phyloP scores from a whole-genome alignment of 1,284 basidiomycete species.

The Ceratobasidium sp. region DNA sequence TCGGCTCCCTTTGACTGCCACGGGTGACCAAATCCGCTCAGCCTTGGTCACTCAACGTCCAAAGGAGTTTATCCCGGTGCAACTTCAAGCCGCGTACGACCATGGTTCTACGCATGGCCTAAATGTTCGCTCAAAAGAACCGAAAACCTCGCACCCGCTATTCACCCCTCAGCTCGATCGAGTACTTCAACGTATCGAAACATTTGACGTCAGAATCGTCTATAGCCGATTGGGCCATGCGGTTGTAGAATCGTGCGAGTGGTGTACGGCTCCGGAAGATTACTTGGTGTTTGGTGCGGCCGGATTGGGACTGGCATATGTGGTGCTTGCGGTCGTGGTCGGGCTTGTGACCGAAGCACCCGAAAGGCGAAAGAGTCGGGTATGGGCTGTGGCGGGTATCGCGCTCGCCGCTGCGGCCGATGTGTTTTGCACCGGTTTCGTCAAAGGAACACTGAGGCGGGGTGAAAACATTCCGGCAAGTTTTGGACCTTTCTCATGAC shows the following conservation, averaged over 20 bases:
- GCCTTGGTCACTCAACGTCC: slow-evolving; percentile 35
- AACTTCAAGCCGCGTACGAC: slow-evolving; percentile 9
- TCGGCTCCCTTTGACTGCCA: slow-evolving; percentile 23
- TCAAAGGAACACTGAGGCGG: slow-evolving; percentile 2
- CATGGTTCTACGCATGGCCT: background rate
- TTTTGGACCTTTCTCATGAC: background rate
- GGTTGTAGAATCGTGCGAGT: slow-evolving; percentile 23
- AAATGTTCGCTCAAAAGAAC: slow-evolving; percentile 2
- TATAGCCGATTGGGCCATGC: slow-evolving; percentile 32
- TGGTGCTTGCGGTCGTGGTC: slow-evolving; percentile 4
- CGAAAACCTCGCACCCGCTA: slow-evolving; percentile 32
- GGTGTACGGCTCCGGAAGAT: slow-evolving; percentile 28
- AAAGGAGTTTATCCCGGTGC: slow-evolving; percentile 14
- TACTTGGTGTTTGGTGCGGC: slow-evolving; percentile 31
- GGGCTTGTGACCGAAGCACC: slow-evolving; percentile 32
- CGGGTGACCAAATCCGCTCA: slow-evolving; percentile 20
- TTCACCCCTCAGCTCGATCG: slow-evolving; percentile 33
- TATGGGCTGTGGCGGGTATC: background rate
- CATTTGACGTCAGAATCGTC: slow-evolving; percentile 24
- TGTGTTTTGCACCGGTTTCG: slow-evolving; percentile 19
- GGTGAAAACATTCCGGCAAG: slow-evolving; percentile 13
- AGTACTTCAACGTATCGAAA: slow-evolving; percentile 28
- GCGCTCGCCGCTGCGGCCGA: slow-evolving; percentile 7
- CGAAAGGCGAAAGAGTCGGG: slow-evolving; percentile 28
- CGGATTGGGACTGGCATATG: slow-evolving; percentile 20